Conservation (phyloP, 176 grass and related monocot genomes). For the Oryza meyeriana region DNA sequence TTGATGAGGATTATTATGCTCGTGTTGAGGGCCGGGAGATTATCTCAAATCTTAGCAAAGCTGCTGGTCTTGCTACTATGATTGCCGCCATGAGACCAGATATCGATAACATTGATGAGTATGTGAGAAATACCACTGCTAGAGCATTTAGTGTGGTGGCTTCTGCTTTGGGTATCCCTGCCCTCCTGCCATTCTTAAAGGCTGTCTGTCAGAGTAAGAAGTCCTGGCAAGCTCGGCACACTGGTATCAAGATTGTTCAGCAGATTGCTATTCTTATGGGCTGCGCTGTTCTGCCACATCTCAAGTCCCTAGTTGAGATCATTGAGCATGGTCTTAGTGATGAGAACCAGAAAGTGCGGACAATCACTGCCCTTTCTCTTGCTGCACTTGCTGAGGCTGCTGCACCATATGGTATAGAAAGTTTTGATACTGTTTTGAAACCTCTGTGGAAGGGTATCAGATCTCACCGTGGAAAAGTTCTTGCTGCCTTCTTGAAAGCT, state of each 20-base stretch:
- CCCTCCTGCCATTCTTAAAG: conserved; percentile 66
- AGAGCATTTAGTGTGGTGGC: conserved; percentile 98
- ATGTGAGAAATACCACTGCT: conserved; percentile 96
- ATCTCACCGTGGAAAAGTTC: conserved; percentile 87
- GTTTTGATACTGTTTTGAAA: conserved; percentile 93
- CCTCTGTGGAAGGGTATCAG: conserved; percentile 98
- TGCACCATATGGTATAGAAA: conserved; percentile 95
- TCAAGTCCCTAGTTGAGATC: conserved; percentile 91
- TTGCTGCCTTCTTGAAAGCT: conserved; percentile 94
- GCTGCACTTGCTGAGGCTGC: conserved; percentile 93
- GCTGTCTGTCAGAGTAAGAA: conserved; percentile 94
- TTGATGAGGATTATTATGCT: conserved; percentile 99
- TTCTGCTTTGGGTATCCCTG: conserved; percentile 92
- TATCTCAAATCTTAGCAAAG: conserved; percentile 98
- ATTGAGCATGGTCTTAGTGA: conserved; percentile 91
- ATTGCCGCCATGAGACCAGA: conserved; percentile 96
- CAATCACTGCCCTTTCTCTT: conserved; percentile 91
- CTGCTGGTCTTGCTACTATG: conserved; percentile 95
- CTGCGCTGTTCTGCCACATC: conserved; percentile 87
- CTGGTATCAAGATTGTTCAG: conserved; percentile 94
- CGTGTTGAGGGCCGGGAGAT: conserved; percentile 97
- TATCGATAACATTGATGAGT: conserved; percentile 98
- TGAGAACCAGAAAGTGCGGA: conserved; percentile 96
- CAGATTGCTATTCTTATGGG: conserved; percentile 99
- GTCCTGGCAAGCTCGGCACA: conserved; percentile 81